phyloP scores from a whole-genome alignment of 1,139 yeast species.

The Sugiyamaella sp. region DNA sequence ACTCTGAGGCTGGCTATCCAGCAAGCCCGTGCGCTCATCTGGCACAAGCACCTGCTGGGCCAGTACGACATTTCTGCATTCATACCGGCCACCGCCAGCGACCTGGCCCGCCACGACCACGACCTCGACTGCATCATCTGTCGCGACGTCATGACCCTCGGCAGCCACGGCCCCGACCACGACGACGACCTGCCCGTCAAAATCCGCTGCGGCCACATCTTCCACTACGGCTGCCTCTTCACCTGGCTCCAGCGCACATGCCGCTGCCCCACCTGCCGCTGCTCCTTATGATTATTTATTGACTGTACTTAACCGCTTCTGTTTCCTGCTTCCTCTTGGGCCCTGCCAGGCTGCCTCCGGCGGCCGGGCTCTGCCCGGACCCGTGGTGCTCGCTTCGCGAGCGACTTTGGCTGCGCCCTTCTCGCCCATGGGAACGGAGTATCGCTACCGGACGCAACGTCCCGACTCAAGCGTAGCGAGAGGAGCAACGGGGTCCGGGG shows the following conservation, averaged over 20 bases:
- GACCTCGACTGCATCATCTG: constrained; percentile 61
- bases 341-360: background rate
- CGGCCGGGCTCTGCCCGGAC: background rate
- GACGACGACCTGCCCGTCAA: constrained; percentile 23
- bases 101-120: constrained; percentile 50
- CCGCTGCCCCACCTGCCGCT: constrained; percentile 37
- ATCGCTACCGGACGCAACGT: too few species aligned
- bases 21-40: constrained; percentile 34
- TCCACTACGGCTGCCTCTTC: constrained; percentile 79
- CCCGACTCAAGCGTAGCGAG: too few species aligned
- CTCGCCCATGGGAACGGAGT: background rate
- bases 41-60: constrained; percentile 30
- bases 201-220: constrained; percentile 69
- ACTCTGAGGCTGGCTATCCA: constrained; percentile 35
- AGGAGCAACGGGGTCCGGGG: too few species aligned
- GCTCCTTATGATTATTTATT: constrained; percentile 19
- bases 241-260: constrained; percentile 84
- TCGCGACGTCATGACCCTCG: constrained; percentile 42
- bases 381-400: background rate
- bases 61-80: constrained; percentile 49
- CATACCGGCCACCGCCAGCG: constrained; percentile 54
- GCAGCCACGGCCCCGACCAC: constrained; percentile 11
- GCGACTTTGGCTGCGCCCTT: background rate
- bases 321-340: background rate
- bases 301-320: constrained; percentile 5